Percentiles rank a stretch among this genome's conserved stretches.
These are phyloP conservation scores for Posidonia australis DNA, from an alignment of 106 monocot species.

Conservation along the genomic window DNA sequence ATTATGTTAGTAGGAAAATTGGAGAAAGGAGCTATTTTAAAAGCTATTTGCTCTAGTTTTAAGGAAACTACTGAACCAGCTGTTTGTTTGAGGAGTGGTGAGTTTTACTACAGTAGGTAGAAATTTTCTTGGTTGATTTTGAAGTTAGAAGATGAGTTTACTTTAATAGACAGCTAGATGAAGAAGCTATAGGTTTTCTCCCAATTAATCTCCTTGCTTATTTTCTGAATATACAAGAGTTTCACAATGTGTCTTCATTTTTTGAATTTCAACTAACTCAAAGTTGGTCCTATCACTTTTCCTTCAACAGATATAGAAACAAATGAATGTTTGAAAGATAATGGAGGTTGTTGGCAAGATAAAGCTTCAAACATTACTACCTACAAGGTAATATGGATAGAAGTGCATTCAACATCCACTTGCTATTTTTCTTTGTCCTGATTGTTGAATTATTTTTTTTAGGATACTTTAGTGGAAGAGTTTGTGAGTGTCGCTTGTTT, in stretches of 20 bases:
- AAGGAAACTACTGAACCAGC: conserved; percentile 92
- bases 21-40: conserved; percentile 79
- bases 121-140: not conserved
- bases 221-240: too few species aligned
- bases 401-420: too few species aligned
- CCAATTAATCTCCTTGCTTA: too few species aligned
- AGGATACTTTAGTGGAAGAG: conserved; percentile 99
- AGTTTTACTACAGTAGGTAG: not conserved
- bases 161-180: too few species aligned
- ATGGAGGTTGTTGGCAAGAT: too few species aligned
- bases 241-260: not conserved
- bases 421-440: not conserved
- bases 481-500: conserved; percentile 87
- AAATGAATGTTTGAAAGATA: too few species aligned
- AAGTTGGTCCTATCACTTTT: not conserved
- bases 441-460: not conserved
- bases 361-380: too few species aligned
- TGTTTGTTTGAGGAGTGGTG: conserved; percentile 78
- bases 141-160: not conserved
- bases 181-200: not conserved
- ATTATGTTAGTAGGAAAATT: conserved; percentile 89
- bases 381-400: conserved; percentile 97
- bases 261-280: not conserved
- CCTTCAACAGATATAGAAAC: conserved; percentile 59
- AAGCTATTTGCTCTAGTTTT: conserved; percentile 92